Base-by-base conservation (phyloP, 768 basidiomycete species). In the Naganishia randhawae region DNA sequence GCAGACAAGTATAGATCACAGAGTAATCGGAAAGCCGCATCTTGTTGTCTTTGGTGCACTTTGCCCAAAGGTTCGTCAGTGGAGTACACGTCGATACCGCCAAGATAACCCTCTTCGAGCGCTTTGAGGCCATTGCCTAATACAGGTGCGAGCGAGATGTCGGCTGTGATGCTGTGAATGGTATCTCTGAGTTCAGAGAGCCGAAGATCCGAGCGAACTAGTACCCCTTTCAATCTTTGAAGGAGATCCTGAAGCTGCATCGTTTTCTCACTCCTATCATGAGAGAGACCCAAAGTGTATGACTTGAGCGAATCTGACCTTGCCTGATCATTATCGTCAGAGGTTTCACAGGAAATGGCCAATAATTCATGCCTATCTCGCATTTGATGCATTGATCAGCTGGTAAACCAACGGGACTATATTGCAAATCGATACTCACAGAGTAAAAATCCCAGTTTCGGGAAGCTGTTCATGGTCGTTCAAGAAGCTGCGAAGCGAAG, bases 381-480 rank as follows among this genome's bases (percentile, higher is more conserved):
- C 25, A 31, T 6, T 33, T 11, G 27, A 11, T 54, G 17, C 31
- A 50, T 50, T 19, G 10, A 14, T 22, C 51, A 55, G 31, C 54
- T 37, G 33, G n/a, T 3, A 3, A 2, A n/a, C 19, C 13, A 41
- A 25, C n/a, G 27, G n/a, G 13, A 2, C 14, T 1, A 22, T 1
- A 8, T 25, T 42, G 9, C 2, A n/a, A 22, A 22, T 5, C 7
- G 4, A 48, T n/a, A 61, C 57, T 10, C 17, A 42, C 57, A 41
- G 13, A 13, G 57, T 61, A 22, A 39, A 61, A n/a, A 61, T 25
- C 1, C 37, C 37, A 22, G 35, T n/a, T 5, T 37, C 29, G 11
- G 57, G 37, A 9, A 61, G 35, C 37, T 61, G 39, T 61, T 61
- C 57, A 6, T n/a, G 37, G 27, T 61, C 57, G 37, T 61, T 61